A percentile compares a stretch with the other conserved stretches of the same genome.
These are phyloP conservation scores for Ganoderma sinense DNA, from an alignment of 1,284 basidiomycete genomes.

Conservation along the genomic window DNA sequence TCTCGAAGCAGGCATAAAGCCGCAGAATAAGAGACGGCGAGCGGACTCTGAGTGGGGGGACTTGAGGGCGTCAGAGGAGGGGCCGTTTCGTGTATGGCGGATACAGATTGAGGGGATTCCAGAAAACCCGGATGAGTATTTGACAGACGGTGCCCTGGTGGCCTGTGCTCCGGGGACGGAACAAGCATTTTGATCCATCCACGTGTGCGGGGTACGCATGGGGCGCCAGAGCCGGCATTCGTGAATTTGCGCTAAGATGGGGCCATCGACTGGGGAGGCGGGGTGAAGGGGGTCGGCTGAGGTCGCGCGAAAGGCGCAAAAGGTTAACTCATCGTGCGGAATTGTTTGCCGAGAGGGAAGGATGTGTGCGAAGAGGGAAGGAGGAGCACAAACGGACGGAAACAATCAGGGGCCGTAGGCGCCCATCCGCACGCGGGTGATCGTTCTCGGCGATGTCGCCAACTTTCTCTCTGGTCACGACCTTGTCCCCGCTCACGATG, in stretches of 20 bases:
- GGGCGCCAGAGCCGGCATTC: not conserved
- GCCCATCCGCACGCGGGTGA: conserved; percentile 23
- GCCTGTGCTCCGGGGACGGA: not conserved
- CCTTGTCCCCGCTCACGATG: conserved; percentile 20
- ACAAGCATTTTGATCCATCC: conserved; percentile 16
- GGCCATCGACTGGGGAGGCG: not conserved
- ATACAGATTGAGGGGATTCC: not conserved
- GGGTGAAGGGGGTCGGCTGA: not conserved
- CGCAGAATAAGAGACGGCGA: conserved; percentile 16
- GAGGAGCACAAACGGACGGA: conserved; percentile 15
- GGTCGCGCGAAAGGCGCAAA: conserved; percentile 20
- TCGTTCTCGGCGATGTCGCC: conserved; percentile 29
- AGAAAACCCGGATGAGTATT: not conserved
- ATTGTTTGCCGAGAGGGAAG: conserved; percentile 17
- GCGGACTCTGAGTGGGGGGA: conserved; percentile 3
- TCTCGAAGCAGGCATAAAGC: not conserved
- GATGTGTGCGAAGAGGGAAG: conserved; percentile 23
- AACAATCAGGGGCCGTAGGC: conserved; percentile 19
- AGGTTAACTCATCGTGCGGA: conserved; percentile 22
- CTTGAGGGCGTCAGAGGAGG: not conserved
- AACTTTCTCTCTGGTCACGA: conserved; percentile 21
- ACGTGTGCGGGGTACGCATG: conserved; percentile 27
- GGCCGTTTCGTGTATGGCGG: not conserved
- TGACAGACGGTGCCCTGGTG: not conserved
- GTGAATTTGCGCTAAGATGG: not conserved